Conservation (phyloP, 1,284 basidiomycete species). For the Marasmius sp. region DNA sequence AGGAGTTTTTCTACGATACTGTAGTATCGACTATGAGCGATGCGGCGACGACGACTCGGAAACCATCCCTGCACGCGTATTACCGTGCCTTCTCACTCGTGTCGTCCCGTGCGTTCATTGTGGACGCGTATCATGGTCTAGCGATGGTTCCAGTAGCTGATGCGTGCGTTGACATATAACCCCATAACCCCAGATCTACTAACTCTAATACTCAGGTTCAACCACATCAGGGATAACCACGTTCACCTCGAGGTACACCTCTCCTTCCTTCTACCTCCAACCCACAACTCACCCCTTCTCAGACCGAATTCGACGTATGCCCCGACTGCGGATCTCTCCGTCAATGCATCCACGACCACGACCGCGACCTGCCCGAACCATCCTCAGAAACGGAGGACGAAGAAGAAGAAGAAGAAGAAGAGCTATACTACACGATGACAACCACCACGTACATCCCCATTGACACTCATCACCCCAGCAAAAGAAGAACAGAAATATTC, state of each 20-base stretch:
- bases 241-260: conserved; percentile 9
- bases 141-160: conserved; percentile 91
- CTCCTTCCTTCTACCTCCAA: not conserved
- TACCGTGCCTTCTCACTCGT: conserved; percentile 78
- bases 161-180: conserved; percentile 48
- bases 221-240: not conserved
- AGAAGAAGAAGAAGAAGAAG: conserved; percentile 25
- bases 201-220: not conserved
- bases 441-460: conserved; percentile 51
- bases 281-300: conserved; percentile 12
- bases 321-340: conserved; percentile 72
- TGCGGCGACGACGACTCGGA: conserved; percentile 13
- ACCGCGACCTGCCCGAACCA: conserved; percentile 13
- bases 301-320: conserved; percentile 87
- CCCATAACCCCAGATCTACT: not conserved
- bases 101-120: conserved; percentile 83
- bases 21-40: conserved; percentile 34
- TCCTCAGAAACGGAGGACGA: conserved; percentile 4
- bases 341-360: conserved; percentile 71
- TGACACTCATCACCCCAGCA: conserved; percentile 7
- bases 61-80: conserved; percentile 51
- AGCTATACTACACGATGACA: conserved; percentile 66
- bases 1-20: conserved; percentile 43
- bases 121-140: conserved; percentile 84
- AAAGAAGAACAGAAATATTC: conserved; percentile 66